Conservation (phyloP, 75 land plant genomes). For the Sequoiadendron giganteum region DNA sequence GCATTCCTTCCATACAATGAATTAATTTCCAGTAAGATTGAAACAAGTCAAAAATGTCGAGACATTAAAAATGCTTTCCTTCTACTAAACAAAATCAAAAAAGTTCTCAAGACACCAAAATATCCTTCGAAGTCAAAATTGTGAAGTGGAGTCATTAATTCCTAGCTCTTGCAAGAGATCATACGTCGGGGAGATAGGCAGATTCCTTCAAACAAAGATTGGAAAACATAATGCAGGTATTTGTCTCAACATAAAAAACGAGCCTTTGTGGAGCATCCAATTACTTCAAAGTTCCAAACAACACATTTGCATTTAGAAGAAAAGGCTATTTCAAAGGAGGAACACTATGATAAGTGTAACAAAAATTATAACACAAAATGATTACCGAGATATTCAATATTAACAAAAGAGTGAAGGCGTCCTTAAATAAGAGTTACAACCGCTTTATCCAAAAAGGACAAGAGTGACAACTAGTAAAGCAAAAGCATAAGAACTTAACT, state of each 20-base stretch:
- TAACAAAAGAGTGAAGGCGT: no score
- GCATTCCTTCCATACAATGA: neutral
- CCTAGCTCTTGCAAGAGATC: neutral
- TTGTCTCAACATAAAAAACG: neutral
- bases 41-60: neutral
- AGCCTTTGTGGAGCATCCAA: neutral
- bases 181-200: neutral
- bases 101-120: neutral
- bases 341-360: neutral
- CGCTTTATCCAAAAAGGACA: no score
- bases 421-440: no score
- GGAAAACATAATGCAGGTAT: neutral
- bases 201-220: neutral
- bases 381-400: no score
- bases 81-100: neutral
- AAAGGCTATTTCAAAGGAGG: neutral
- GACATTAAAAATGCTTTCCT: neutral
- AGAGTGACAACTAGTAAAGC: no score
- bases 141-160: neutral
- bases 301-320: no score
- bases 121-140: neutral
- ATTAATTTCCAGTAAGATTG: neutral
- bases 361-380: no score
- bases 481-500: no score
- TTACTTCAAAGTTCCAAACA: neutral